Percentiles rank a stretch among this genome's conserved stretches.
These are phyloP conservation scores for Microdochium paspali DNA, from an alignment of 2,329 filamentous ascomycete species.

Conservation along the genomic window DNA sequence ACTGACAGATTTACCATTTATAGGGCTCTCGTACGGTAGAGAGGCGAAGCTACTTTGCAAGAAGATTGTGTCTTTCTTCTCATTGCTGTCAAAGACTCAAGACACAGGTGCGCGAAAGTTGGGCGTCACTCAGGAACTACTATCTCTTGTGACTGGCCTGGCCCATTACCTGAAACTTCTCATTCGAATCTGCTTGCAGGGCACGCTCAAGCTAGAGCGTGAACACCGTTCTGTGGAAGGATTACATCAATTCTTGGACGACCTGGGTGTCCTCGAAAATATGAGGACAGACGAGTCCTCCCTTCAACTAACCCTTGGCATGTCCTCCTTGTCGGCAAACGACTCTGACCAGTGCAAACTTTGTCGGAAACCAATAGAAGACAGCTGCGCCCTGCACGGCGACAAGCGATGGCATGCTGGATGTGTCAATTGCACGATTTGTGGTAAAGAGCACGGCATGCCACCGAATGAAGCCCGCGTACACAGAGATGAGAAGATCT, in stretches of 20 bases:
- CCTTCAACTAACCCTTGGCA: constrained; percentile 55
- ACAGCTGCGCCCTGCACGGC: constrained; percentile 73
- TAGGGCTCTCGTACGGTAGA: constrained; percentile 80
- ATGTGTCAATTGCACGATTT: constrained; percentile 69
- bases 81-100: constrained; percentile 86
- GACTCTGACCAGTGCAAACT: constrained; percentile 76
- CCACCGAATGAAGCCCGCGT: constrained; percentile 62
- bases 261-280: constrained; percentile 74
- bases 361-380: constrained; percentile 84
- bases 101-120: constrained; percentile 83
- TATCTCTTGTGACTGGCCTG: constrained; percentile 92
- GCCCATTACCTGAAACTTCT: constrained; percentile 96
- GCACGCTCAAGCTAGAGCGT: constrained; percentile 81
- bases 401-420: constrained; percentile 75
- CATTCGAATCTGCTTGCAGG: constrained; percentile 93
- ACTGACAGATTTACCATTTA: constrained; percentile 11
- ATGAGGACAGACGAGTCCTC: constrained; percentile 63
- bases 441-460: constrained; percentile 55
- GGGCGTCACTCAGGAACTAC: constrained; percentile 92
- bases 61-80: constrained; percentile 98
- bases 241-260: constrained; percentile 72
- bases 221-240: constrained; percentile 68
- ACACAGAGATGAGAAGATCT: constrained; percentile 59
- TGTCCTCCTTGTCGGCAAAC: constrained; percentile 59
- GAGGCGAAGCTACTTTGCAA: constrained; percentile 99